phyloP scores from a whole-genome alignment of 2,329 filamentous ascomycete genomes.

The Aspergillus sp. region DNA sequence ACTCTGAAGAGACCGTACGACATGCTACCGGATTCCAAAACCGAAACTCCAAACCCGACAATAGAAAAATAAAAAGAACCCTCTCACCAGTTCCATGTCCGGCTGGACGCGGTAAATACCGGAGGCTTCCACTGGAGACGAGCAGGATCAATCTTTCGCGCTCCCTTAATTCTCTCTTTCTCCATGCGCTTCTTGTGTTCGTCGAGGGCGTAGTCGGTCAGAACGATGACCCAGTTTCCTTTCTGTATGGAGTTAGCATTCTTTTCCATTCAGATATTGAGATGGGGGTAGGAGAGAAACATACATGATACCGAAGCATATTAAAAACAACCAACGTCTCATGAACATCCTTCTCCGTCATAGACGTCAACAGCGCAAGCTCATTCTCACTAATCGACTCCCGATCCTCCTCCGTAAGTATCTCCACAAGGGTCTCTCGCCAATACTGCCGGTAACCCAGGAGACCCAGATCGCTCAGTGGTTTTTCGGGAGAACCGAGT shows the following conservation, averaged over 20 bases:
- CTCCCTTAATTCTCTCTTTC: conserved; percentile 72
- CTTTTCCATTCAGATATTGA: not conserved
- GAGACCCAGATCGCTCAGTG: conserved; percentile 84
- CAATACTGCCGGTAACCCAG: conserved; percentile 95
- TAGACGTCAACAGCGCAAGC: conserved; percentile 70
- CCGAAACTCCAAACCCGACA: not conserved
- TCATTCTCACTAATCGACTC: conserved; percentile 70
- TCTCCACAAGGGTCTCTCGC: conserved; percentile 87
- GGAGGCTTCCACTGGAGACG: conserved; percentile 92
- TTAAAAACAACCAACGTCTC: conserved; percentile 89
- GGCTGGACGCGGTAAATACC: conserved; percentile 78
- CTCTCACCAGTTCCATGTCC: conserved; percentile 91
- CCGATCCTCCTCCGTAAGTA: conserved; percentile 68
- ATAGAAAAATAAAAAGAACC: not conserved
- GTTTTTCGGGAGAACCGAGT: conserved; percentile 92
- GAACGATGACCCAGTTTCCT: conserved; percentile 91
- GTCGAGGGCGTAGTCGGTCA: conserved; percentile 73
- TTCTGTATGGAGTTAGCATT: conserved; percentile 44
- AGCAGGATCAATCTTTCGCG: conserved; percentile 65
- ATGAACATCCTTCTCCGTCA: conserved; percentile 97
- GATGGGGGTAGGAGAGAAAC: conserved; percentile 13
- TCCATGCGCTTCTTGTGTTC: conserved; percentile 64
- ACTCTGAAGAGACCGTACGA: not conserved
- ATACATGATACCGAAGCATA: conserved; percentile 81
- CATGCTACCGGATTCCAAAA: not conserved